Conservation (phyloP, 257 asterid genomes). For the Marsdenia floribunda region DNA sequence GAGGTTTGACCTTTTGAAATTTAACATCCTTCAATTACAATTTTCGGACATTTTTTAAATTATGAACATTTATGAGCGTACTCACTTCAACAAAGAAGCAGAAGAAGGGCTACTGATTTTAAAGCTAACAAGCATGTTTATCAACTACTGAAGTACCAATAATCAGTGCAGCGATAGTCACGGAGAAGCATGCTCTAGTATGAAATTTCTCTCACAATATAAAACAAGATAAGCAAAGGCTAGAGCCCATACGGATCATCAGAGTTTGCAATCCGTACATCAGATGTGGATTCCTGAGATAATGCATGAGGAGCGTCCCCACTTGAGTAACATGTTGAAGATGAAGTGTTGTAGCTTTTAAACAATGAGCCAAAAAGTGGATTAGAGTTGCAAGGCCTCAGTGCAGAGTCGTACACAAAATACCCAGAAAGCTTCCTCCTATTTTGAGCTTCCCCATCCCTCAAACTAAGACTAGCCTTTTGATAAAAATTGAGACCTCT, state of each 20-base stretch:
- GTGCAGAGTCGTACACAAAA: slow-evolving; percentile 19
- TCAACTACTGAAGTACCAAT: background rate
- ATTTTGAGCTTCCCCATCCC: slow-evolving; percentile 22
- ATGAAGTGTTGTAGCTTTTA: slow-evolving; percentile 26
- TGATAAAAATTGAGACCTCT: slow-evolving; percentile 32
- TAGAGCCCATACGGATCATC: slow-evolving; percentile 43
- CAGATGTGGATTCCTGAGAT: slow-evolving; percentile 35
- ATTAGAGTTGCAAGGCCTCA: slow-evolving; percentile 14
- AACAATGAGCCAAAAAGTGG: slow-evolving; percentile 23
- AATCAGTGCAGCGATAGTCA: background rate
- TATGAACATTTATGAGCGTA: background rate
- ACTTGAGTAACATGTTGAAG: slow-evolving; percentile 50
- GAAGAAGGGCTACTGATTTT: background rate
- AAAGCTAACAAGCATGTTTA: background rate
- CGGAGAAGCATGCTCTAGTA: background rate
- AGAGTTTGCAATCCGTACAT: slow-evolving; percentile 41
- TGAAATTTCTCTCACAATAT: background rate
- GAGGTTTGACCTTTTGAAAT: background rate
- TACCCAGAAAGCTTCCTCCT: slow-evolving; percentile 21
- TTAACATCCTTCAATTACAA: background rate
- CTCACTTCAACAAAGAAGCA: background rate
- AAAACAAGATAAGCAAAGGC: slow-evolving; percentile 8
- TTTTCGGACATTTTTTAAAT: background rate
- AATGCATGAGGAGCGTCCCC: slow-evolving; percentile 37
- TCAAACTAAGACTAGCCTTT: slow-evolving; percentile 41